A percentile compares a stretch with the other conserved stretches of the same genome.
phyloP scores from a whole-genome alignment of 2,329 filamentous ascomycete species.

The Decorospora gaudefroyi region DNA sequence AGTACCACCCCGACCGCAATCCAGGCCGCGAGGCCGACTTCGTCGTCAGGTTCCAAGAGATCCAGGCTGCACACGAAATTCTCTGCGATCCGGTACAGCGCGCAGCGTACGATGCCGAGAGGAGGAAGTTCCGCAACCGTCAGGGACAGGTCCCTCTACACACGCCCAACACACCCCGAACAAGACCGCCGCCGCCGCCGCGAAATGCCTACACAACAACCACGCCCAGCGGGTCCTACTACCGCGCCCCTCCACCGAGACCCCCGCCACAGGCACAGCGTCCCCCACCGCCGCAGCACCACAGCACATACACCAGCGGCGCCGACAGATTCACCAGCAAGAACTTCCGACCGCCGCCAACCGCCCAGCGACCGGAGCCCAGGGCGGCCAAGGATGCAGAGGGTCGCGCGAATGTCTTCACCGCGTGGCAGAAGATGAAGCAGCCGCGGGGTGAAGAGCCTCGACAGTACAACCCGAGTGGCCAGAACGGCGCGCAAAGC shows the following conservation, averaged over 20 bases:
- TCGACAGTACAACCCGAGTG: slow-evolving; percentile 25
- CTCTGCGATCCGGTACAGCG: slow-evolving; percentile 64
- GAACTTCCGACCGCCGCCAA: slow-evolving; percentile 49
- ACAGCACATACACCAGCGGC: slow-evolving; percentile 43
- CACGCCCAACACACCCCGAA: slow-evolving; percentile 49
- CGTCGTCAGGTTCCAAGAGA: slow-evolving; percentile 81
- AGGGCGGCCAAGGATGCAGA: slow-evolving; percentile 44
- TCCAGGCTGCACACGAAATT: slow-evolving; percentile 84
- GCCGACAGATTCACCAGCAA: slow-evolving; percentile 51
- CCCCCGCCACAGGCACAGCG: slow-evolving; percentile 30
- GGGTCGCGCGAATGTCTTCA: slow-evolving; percentile 52
- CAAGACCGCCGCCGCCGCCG: slow-evolving; percentile 51
- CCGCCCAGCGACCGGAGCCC: slow-evolving; percentile 37
- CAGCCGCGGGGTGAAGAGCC: slow-evolving; percentile 39
- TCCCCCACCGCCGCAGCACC: slow-evolving; percentile 36
- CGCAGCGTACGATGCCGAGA: slow-evolving; percentile 65
- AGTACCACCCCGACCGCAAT: slow-evolving; percentile 88
- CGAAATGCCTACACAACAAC: slow-evolving; percentile 51
- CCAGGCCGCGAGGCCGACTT: slow-evolving; percentile 79
- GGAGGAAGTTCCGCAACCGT: slow-evolving; percentile 51
- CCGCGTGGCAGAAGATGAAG: slow-evolving; percentile 57
- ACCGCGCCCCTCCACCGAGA: slow-evolving; percentile 38
- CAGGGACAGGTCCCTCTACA: slow-evolving; percentile 43
- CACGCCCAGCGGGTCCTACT: slow-evolving; percentile 42
- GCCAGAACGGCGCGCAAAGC: slow-evolving; percentile 10